Base-by-base conservation (phyloP, 2,329 filamentous ascomycete species). In the Phyllosticta citriasiana region DNA sequence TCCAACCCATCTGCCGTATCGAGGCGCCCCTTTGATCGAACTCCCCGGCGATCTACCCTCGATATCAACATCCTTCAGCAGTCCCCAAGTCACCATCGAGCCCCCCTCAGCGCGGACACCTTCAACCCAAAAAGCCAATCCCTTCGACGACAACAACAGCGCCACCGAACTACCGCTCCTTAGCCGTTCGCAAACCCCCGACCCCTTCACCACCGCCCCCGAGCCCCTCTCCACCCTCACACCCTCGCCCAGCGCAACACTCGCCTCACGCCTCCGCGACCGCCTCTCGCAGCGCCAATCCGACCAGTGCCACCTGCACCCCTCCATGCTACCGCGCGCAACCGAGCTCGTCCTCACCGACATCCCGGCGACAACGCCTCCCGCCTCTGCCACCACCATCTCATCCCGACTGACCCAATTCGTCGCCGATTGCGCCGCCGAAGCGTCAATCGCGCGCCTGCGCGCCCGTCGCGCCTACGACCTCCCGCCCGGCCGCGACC, bases 381-480 rank as follows among this genome's bases (percentile, higher is more conserved):
- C 12, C 12, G 53, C 12, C 26, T 2, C 76, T 4, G 64, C 73
- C 12, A 70, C 19, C 19, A 22, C 19, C 19, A 22, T 22, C 19
- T 76, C 6, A 25, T 69, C 14, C 4, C 72, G 72, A 10, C 70
- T 86, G 4, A 80, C 78, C 54, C 71, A 77, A 12, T 85, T 84
- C 67, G 80, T 86, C 63, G 78, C 75, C 57, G 77, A 79, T 53
- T 85, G 82, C 65, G 82, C 82, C 14, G 77, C 81, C 59, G 83
- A 86, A 71, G 70, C 77, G 0, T 68, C 76, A 10, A 76, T 84
- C 9, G 82, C 83, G 22, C 76, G 71, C 4, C 74, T 81, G 12
- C 77, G 80, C 65, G 82, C 83, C 2, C 73, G 72, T 40, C 77
- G 79, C n/a, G 81, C 83, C 57, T 86, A 85, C 65, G 78, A 79